These are phyloP conservation scores for Ichthyophthirius multifiliis DNA, from an alignment of 169 alveolate species.

Conservation along the genomic window DNA sequence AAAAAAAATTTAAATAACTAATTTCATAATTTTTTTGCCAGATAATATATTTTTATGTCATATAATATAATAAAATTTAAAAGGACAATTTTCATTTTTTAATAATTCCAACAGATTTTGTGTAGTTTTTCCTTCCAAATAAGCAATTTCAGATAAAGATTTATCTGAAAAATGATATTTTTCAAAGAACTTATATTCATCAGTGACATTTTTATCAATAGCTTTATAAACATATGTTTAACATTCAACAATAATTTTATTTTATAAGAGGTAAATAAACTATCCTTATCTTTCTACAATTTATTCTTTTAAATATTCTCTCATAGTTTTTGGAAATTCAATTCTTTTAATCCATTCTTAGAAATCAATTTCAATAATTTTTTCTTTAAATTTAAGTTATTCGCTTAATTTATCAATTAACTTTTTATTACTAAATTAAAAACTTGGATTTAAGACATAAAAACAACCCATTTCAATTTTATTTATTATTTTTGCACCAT, in stretches of 20 bases:
- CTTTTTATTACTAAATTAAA: not conserved
- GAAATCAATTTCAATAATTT: not conserved
- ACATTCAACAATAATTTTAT: not conserved
- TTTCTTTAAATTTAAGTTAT: not conserved
- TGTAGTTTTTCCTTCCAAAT: no score
- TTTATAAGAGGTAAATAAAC: not conserved
- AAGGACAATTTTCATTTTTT: no score
- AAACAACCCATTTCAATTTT: not conserved
- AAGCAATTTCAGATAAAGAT: no score
- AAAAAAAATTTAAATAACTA: no score
- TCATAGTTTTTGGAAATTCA: not conserved
- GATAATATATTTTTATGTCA: no score
- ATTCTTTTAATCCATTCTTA: not conserved
- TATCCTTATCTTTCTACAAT: not conserved
- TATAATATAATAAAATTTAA: no score
- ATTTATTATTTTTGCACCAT: not conserved
- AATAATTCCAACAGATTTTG: no score
- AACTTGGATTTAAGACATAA: not conserved
- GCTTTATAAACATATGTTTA: not conserved
- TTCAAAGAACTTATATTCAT: no score
- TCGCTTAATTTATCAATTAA: not conserved
- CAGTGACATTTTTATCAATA: no score
- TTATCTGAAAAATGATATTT: no score
- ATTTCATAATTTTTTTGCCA: no score
- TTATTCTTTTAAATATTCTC: not conserved